These are phyloP conservation scores for Penicillium sp. DNA, from an alignment of 2,329 filamentous ascomycete genomes.

Conservation along the genomic window DNA sequence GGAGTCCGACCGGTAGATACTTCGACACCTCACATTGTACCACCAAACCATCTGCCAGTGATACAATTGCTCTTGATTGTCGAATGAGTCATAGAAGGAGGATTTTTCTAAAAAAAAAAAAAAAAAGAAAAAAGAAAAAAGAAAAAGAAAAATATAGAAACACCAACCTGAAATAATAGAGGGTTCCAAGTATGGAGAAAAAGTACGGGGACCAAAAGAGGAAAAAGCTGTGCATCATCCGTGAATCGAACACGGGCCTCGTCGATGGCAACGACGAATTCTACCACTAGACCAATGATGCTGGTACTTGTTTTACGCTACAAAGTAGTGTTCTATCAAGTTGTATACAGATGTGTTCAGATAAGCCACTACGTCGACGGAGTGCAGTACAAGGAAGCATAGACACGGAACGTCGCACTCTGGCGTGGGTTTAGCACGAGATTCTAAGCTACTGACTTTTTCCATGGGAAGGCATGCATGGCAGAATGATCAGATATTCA, in stretches of 20 bases:
- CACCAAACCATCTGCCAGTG: too few relatives aligned
- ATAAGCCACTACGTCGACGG: too few relatives aligned
- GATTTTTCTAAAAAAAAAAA: too few relatives aligned
- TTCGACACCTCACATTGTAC: too few relatives aligned
- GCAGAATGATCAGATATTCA: not conserved
- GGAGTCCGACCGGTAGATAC: too few relatives aligned
- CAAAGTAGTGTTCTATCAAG: not conserved
- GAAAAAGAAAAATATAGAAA: too few relatives aligned
- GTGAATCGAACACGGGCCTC: slow-evolving; percentile 52
- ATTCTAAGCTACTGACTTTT: not conserved
- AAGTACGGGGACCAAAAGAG: not conserved
- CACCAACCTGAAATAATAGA: not conserved
- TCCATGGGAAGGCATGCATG: too few relatives aligned
- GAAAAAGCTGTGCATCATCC: slow-evolving; percentile 35
- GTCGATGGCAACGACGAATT: slow-evolving; percentile 51
- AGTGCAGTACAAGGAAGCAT: too few relatives aligned
- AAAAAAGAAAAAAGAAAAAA: too few relatives aligned
- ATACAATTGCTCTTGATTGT: too few relatives aligned
- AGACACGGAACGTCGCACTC: too few relatives aligned
- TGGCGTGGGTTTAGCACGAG: not conserved
- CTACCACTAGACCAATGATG: slow-evolving; percentile 51
- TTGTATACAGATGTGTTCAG: fast-evolving
- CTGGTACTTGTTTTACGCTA: slow-evolving; percentile 16
- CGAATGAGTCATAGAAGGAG: too few relatives aligned
- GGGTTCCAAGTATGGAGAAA: not conserved